These are phyloP conservation scores for Voacanga thouarsii DNA, from an alignment of 257 asterid genomes.

Conservation along the genomic window DNA sequence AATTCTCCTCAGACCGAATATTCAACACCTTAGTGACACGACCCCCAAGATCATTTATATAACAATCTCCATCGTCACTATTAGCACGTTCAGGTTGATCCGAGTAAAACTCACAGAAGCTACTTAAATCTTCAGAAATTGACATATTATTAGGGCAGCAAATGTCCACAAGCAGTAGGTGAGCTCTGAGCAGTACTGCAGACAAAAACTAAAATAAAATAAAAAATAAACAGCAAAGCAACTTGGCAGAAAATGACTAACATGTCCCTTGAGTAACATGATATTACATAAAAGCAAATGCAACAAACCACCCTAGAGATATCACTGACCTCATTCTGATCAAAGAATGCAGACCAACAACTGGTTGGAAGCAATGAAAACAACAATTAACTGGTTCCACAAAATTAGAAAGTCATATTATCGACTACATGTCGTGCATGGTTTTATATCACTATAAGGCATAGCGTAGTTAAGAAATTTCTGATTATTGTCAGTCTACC, in stretches of 20 bases:
- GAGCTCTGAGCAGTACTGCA: constrained; percentile 30
- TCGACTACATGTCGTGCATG: neutral
- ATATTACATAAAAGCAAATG: no score
- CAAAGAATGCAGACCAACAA: neutral
- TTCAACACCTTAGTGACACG: constrained; percentile 38
- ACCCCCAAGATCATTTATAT: constrained; percentile 46
- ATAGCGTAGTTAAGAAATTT: neutral
- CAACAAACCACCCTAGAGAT: no score
- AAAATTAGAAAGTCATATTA: neutral
- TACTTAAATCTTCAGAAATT: constrained; percentile 40
- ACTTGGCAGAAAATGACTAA: neutral
- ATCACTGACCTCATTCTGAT: neutral
- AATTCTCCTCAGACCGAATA: constrained; percentile 34
- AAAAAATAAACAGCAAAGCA: neutral
- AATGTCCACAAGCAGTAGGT: constrained; percentile 51
- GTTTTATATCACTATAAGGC: neutral
- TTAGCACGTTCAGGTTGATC: constrained; percentile 32
- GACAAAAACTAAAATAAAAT: neutral
- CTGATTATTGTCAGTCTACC: neutral
- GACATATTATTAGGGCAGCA: constrained; percentile 36
- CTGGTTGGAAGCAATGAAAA: neutral
- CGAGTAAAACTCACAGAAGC: constrained; percentile 33
- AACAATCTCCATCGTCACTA: constrained; percentile 23
- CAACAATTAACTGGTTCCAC: neutral
- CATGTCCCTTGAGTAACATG: neutral